Conservation (phyloP, 2,329 filamentous ascomycete genomes). For the Ascocoryne sarcoides region DNA sequence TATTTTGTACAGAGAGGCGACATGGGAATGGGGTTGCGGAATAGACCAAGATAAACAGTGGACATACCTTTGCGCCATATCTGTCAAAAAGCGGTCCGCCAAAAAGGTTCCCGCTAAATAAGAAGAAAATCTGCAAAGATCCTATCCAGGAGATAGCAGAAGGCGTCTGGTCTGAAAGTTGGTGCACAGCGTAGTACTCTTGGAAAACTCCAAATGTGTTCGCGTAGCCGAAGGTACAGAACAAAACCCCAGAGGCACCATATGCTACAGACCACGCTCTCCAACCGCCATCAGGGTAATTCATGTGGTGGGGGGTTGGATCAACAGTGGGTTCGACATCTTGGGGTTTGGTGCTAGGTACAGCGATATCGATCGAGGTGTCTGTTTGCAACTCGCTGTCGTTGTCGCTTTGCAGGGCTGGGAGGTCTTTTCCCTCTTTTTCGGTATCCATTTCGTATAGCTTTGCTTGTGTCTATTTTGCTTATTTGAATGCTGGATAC, state of each 20-base stretch:
- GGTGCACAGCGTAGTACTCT: conserved; percentile 44
- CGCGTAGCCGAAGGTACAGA: conserved; percentile 41
- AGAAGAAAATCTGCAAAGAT: conserved; percentile 44
- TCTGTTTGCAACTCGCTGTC: too few relatives aligned
- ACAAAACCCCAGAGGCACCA: conserved; percentile 33
- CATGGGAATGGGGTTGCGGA: too few relatives aligned
- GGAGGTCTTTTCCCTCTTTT: too few relatives aligned
- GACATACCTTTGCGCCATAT: conserved; percentile 44
- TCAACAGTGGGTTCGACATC: too few relatives aligned
- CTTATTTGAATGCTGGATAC: too few relatives aligned
- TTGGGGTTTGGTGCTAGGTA: too few relatives aligned
- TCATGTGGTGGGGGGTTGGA: background rate
- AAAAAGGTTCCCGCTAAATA: conserved; percentile 43
- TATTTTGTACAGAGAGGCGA: too few relatives aligned
- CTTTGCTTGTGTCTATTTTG: too few relatives aligned
- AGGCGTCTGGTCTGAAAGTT: conserved; percentile 38
- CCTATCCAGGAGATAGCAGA: conserved; percentile 52
- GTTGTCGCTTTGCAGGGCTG: too few relatives aligned
- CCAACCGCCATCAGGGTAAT: conserved; percentile 47
- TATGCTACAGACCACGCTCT: conserved; percentile 47
- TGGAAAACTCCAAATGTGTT: conserved; percentile 46
- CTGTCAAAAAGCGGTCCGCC: conserved; percentile 52
- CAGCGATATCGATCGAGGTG: too few relatives aligned
- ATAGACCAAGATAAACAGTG: too few relatives aligned
- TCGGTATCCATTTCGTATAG: too few relatives aligned